Evolutionary conservation across 2,329 filamentous ascomycete species (phyloP).

Genomic region (Phymatotrichopsis omnivora): DNA sequence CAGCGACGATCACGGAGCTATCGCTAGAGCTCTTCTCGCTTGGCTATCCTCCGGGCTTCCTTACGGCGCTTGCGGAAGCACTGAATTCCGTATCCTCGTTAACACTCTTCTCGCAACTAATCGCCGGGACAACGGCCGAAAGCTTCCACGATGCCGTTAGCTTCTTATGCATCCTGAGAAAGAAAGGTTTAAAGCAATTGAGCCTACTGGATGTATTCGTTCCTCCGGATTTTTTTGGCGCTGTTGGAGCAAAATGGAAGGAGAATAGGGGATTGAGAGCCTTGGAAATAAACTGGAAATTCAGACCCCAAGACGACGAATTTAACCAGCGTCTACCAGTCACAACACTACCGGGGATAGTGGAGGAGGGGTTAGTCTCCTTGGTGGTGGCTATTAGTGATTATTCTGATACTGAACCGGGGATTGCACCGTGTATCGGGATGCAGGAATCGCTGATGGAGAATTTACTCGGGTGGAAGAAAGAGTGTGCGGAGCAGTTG

Average conservation of each 20-base stretch:
- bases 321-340: neutral
- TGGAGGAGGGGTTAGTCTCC: neutral
- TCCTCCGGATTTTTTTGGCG: conserved; percentile 37
- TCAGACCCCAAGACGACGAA: conserved; percentile 35
- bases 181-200: conserved; percentile 36
- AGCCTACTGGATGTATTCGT: conserved; percentile 43
- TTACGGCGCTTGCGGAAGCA: conserved; percentile 36
- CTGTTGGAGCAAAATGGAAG: conserved; percentile 28
- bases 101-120: conserved; percentile 40
- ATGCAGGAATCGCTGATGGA: no score
- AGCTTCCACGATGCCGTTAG: conserved; percentile 36
- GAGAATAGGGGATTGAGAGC: conserved; percentile 36
- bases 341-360: neutral
- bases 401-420: neutral
- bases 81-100: conserved; percentile 38
- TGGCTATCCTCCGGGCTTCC: conserved; percentile 40
- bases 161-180: conserved; percentile 36
- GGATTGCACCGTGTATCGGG: conserved; percentile 3
- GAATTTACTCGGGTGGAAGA: no score
- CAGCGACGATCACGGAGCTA: conserved; percentile 37
- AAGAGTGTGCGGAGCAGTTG: no score
- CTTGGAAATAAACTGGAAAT: conserved; percentile 41
- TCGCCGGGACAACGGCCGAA: conserved; percentile 38
- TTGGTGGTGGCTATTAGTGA: neutral
- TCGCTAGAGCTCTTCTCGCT: conserved; percentile 43